Conservation (phyloP, 1,284 basidiomycete species). For the Moesziomyces globuligerus region DNA sequence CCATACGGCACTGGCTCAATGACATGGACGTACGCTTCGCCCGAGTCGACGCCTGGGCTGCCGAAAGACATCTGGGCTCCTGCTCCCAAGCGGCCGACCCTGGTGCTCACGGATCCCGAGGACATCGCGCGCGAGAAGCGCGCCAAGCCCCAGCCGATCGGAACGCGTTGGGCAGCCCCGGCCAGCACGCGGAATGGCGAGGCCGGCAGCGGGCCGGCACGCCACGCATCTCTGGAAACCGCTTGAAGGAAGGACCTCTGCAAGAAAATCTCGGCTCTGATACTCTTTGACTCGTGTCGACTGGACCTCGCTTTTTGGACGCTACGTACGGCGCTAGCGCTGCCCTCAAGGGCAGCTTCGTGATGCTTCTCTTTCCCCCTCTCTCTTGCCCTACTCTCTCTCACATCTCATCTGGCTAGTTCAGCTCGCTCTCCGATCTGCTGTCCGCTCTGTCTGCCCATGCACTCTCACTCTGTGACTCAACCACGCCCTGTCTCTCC, state of each 20-base stretch:
- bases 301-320: not conserved
- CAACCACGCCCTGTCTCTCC: no score
- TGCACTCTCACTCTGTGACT: no score
- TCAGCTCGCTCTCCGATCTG: no score
- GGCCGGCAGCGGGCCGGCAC: constrained; percentile 7
- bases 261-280: constrained; percentile 17
- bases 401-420: no score
- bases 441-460: no score
- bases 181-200: not conserved
- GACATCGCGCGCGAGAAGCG: constrained; percentile 27
- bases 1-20: not conserved
- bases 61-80: constrained; percentile 42
- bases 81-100: constrained; percentile 25
- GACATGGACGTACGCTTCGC: constrained; percentile 3
- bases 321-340: no score
- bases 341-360: not conserved
- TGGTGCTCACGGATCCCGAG: constrained; percentile 29
- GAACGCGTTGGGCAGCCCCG: constrained; percentile 14
- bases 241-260: constrained; percentile 22
- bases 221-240: constrained; percentile 16
- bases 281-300: constrained; percentile 7
- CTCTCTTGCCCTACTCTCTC: not conserved
- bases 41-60: not conserved
- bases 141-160: constrained; percentile 37
- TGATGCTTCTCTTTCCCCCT: not conserved